Conservation (phyloP, 176 grass and related monocot species). For the Eragrostis curvula region DNA sequence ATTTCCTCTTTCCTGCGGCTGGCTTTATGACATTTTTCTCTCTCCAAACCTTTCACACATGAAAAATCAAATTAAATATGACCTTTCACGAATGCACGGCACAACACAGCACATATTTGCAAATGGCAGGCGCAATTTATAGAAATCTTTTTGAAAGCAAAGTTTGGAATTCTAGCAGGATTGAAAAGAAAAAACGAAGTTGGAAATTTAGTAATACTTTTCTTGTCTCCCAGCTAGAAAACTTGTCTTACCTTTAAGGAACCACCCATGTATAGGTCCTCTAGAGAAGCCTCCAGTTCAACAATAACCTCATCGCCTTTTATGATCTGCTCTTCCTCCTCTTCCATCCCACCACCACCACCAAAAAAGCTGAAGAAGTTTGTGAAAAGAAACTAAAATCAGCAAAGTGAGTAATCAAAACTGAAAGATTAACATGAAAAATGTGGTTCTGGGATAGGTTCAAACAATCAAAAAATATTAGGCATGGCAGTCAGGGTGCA, state of each 20-base stretch:
- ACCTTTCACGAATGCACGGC: not conserved
- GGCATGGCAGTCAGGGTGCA: not conserved
- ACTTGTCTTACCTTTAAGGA: conserved; percentile 75
- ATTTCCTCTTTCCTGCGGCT: conserved; percentile 83
- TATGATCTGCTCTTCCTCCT: conserved; percentile 80
- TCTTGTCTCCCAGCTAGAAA: not conserved
- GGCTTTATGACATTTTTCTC: conserved; percentile 97
- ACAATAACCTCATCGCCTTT: conserved; percentile 98
- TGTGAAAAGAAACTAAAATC: not conserved
- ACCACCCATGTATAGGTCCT: conserved; percentile 98
- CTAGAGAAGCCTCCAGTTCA: conserved; percentile 94
- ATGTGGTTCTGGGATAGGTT: not conserved
- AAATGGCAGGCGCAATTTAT: not conserved
- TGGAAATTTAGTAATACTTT: conserved; percentile 10
- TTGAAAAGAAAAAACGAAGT: not conserved
- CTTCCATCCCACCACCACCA: conserved; percentile 76
- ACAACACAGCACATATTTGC: not conserved
- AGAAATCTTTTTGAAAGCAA: not conserved
- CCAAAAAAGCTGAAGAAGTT: conserved; percentile 79
- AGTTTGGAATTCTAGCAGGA: not conserved
- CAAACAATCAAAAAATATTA: conserved; percentile 12
- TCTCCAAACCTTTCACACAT: conserved; percentile 77
- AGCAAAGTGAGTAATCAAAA: conserved; percentile 19
- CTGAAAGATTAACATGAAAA: not conserved
- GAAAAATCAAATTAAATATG: conserved; percentile 8